A percentile compares a stretch with the other conserved stretches of the same genome.
Evolutionary conservation across 2,329 filamentous ascomycete genomes (phyloP).

Genomic region (Fonsecaea nubica): DNA sequence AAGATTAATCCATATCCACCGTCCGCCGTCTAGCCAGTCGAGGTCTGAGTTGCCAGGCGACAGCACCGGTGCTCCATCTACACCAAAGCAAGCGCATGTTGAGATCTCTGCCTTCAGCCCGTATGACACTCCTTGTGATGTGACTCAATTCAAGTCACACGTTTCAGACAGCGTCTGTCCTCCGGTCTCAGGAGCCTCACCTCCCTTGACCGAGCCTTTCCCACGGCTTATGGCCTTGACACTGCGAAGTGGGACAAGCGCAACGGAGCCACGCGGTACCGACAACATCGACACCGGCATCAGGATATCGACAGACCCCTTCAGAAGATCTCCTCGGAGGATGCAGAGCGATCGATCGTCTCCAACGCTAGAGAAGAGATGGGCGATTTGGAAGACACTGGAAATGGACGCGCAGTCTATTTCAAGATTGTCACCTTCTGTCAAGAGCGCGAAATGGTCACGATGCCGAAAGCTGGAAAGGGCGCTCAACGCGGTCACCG

Average conservation of each 20-base stretch:
- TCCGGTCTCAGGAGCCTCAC: background rate
- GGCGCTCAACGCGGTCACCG: constrained; percentile 26
- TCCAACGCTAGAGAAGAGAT: constrained; percentile 1
- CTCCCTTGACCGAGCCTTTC: constrained; percentile 13
- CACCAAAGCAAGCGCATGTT: constrained; percentile 22
- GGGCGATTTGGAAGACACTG: background rate
- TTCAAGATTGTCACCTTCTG: constrained; percentile 15
- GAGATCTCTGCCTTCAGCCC: constrained; percentile 39
- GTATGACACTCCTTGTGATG: constrained; percentile 34
- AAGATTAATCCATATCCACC: constrained; percentile 39
- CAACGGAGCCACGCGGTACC: constrained; percentile 19
- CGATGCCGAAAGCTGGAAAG: constrained; percentile 25
- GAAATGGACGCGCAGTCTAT: background rate
- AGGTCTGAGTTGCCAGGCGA: constrained; percentile 5
- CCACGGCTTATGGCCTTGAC: constrained; percentile 19
- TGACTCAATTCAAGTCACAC: constrained; percentile 16
- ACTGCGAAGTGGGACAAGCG: constrained; percentile 12
- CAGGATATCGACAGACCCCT: constrained; percentile 26
- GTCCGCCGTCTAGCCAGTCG: constrained; percentile 27
- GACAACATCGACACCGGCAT: constrained; percentile 12
- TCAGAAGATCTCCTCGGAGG: constrained; percentile 20
- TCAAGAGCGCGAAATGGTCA: constrained; percentile 25
- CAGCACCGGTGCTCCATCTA: constrained; percentile 19
- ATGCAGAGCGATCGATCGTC: constrained; percentile 16
- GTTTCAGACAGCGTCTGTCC: background rate